Conservation (phyloP, 2,329 filamentous ascomycete genomes). For the Orbilia brochopaga region DNA sequence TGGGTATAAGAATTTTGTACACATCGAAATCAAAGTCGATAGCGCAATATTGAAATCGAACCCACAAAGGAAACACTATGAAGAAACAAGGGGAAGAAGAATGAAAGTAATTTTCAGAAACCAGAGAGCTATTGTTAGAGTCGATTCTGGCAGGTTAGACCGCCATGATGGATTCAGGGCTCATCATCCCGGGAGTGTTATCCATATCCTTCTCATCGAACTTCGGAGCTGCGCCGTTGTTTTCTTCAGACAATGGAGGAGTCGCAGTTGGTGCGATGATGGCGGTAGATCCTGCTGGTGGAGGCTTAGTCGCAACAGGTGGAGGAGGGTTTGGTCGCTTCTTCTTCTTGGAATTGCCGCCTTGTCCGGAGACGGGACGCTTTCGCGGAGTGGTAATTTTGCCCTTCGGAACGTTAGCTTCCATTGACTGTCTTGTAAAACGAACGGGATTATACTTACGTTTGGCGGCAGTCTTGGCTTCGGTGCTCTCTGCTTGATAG, state of each 20-base stretch:
- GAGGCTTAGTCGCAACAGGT: conserved; percentile 60
- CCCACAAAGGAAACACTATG: conserved; percentile 57
- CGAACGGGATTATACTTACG: conserved; percentile 58
- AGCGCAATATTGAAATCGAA: conserved; percentile 52
- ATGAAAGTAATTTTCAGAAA: conserved; percentile 44
- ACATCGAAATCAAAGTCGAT: conserved; percentile 5
- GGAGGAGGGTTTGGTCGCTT: conserved; percentile 74
- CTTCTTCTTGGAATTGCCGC: conserved; percentile 84
- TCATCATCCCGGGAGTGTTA: conserved; percentile 75
- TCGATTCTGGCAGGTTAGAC: conserved; percentile 27
- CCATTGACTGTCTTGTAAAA: conserved; percentile 60
- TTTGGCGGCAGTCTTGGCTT: conserved; percentile 68
- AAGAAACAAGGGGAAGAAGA: conserved; percentile 1
- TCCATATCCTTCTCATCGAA: conserved; percentile 73
- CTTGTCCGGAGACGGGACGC: conserved; percentile 78
- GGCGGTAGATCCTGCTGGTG: conserved; percentile 56
- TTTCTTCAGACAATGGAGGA: conserved; percentile 54
- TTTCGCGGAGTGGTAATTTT: conserved; percentile 88
- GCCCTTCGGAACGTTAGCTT: conserved; percentile 63
- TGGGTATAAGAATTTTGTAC: conserved; percentile 18
- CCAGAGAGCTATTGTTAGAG: conserved; percentile 31
- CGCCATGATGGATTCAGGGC: conserved; percentile 73
- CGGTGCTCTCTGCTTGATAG: conserved; percentile 80
- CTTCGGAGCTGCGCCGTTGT: conserved; percentile 58
- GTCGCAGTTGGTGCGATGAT: conserved; percentile 52